phyloP scores from a whole-genome alignment of 2,329 filamentous ascomycete genomes.

The Fusarium sp. region DNA sequence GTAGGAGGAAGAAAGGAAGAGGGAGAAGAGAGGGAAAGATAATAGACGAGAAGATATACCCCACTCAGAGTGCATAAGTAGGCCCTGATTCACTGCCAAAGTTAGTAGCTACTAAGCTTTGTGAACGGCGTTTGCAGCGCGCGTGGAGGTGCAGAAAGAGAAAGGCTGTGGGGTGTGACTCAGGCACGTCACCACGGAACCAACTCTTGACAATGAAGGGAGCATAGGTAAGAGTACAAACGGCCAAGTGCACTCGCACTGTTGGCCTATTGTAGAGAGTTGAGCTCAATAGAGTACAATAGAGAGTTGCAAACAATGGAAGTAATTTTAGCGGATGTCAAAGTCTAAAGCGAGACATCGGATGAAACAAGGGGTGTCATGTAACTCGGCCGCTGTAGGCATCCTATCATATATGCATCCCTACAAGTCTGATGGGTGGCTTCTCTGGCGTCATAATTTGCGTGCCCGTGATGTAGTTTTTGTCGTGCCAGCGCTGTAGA shows the following conservation, averaged over 20 bases:
- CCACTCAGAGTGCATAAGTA: not conserved
- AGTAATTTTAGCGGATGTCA: not conserved
- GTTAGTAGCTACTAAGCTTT: not conserved
- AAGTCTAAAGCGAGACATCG: not conserved
- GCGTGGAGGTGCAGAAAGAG: not conserved
- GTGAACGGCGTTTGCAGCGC: not conserved
- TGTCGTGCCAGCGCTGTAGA: not conserved
- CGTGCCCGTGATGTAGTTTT: not conserved
- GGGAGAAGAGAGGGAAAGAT: not conserved
- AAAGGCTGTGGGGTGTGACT: not conserved
- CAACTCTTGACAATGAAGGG: not conserved
- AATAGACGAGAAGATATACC: not conserved
- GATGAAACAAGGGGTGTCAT: not conserved
- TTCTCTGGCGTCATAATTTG: not conserved
- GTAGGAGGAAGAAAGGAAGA: not conserved
- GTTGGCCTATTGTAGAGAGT: not conserved
- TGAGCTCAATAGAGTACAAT: not conserved
- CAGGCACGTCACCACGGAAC: not conserved
- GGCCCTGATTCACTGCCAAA: constrained; percentile 3
- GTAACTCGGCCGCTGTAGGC: not conserved
- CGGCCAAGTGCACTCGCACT: not conserved
- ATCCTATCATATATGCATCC: no score
- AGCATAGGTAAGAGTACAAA: not conserved
- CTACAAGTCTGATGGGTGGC: no score
- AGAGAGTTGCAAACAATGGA: not conserved